These are phyloP conservation scores for Hypoxylon fuscum DNA, from an alignment of 495 filamentous ascomycete genomes.

Conservation along the genomic window DNA sequence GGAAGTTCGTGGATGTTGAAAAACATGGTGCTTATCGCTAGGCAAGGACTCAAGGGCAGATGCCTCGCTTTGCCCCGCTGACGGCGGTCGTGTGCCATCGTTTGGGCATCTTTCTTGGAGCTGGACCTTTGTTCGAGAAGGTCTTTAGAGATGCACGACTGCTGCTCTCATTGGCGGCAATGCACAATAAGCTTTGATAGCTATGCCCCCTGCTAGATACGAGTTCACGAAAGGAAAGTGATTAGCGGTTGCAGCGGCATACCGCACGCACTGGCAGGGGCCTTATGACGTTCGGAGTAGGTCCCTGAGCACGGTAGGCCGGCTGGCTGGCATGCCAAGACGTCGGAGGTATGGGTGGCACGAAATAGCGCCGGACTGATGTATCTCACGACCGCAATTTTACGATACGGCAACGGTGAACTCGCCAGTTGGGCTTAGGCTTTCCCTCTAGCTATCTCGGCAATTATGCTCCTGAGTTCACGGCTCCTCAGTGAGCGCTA, in stretches of 20 bases:
- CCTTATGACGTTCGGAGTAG: constrained; percentile 28
- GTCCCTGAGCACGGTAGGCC: constrained; percentile 29
- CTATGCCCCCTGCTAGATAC: constrained; percentile 33
- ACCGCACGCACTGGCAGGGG: constrained; percentile 30
- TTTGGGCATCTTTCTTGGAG: constrained; percentile 10
- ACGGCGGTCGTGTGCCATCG: constrained; percentile 34
- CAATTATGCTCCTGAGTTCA: background rate
- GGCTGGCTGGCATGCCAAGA: constrained; percentile 32
- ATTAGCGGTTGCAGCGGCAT: constrained; percentile 27
- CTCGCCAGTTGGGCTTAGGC: background rate
- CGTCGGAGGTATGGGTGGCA: constrained; percentile 20
- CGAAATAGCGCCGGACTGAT: constrained; percentile 34
- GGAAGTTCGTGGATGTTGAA: constrained; percentile 21
- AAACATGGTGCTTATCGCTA: constrained; percentile 34
- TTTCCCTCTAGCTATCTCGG: constrained; percentile 1
- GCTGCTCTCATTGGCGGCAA: constrained; percentile 21
- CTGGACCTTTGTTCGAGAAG: constrained; percentile 10
- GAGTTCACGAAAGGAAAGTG: constrained; percentile 41
- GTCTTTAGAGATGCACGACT: constrained; percentile 8
- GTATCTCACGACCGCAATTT: constrained; percentile 15
- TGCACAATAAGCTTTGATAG: constrained; percentile 31
- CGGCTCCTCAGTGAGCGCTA: background rate
- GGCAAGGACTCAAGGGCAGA: constrained; percentile 3
- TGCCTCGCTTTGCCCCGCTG: constrained; percentile 22
- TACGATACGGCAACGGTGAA: constrained; percentile 24